Evolutionary conservation across 2,329 filamentous ascomycete species (phyloP).

Genomic region (Hypoxylon sp.): DNA sequence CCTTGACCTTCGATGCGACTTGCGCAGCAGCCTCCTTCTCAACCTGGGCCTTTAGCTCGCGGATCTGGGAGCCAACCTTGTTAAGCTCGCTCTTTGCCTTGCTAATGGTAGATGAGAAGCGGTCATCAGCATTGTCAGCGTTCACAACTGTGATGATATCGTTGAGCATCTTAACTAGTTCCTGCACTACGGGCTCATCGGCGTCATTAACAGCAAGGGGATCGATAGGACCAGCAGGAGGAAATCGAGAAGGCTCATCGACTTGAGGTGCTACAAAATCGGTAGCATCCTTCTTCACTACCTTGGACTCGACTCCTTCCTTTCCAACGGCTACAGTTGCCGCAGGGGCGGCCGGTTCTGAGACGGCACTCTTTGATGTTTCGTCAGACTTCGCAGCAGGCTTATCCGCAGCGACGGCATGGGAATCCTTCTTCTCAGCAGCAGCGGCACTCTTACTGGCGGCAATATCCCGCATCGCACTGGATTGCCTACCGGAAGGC

Average conservation of each 20-base stretch:
- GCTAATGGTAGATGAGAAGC: slow-evolving; percentile 82
- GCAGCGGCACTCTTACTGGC: slow-evolving; percentile 52
- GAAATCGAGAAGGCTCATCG: slow-evolving; percentile 75
- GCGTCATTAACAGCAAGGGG: slow-evolving; percentile 81
- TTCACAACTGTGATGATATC: slow-evolving; percentile 95
- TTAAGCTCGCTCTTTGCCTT: slow-evolving; percentile 89
- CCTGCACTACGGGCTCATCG: slow-evolving; percentile 89
- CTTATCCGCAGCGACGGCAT: slow-evolving; percentile 49
- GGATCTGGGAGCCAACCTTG: slow-evolving; percentile 84
- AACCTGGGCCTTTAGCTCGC: slow-evolving; percentile 77
- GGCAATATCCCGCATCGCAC: slow-evolving; percentile 49
- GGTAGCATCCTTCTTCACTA: slow-evolving; percentile 52
- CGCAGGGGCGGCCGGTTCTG: slow-evolving; percentile 31
- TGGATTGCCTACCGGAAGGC: slow-evolving; percentile 50
- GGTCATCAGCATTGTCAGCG: slow-evolving; percentile 82
- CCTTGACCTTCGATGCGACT: slow-evolving; percentile 77
- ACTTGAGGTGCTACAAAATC: slow-evolving; percentile 72
- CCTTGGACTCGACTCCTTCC: slow-evolving; percentile 32
- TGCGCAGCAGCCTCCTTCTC: slow-evolving; percentile 81
- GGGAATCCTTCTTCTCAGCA: slow-evolving; percentile 47
- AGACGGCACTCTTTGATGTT: slow-evolving; percentile 52
- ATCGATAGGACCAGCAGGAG: slow-evolving; percentile 80
- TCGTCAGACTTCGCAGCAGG: slow-evolving; percentile 52
- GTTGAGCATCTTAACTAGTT: slow-evolving; percentile 95
- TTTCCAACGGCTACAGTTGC: slow-evolving; percentile 43